These are phyloP conservation scores for Pyrenochaeta sp. DNA, from an alignment of 2,329 filamentous ascomycete genomes.

Conservation along the genomic window DNA sequence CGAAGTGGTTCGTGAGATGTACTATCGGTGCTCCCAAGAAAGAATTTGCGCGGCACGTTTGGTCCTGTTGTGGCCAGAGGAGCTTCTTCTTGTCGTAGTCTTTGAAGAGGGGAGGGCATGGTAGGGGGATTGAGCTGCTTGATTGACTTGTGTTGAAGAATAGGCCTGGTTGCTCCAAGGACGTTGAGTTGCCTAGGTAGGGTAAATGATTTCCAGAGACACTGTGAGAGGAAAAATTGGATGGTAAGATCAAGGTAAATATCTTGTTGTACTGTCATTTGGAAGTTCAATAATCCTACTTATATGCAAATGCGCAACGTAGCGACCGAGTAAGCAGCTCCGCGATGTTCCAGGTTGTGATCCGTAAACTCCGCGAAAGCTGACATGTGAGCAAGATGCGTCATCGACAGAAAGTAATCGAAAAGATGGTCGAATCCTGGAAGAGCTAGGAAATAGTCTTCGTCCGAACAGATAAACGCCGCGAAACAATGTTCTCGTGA, in stretches of 20 bases:
- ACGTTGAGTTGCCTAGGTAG: too few relatives aligned
- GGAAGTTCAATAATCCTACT: too few relatives aligned
- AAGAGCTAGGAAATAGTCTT: neutral
- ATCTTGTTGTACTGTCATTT: too few relatives aligned
- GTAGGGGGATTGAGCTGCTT: too few relatives aligned
- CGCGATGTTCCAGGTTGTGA: neutral
- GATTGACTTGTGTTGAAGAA: too few relatives aligned
- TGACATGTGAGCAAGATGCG: neutral
- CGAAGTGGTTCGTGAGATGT: neutral
- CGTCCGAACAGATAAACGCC: neutral
- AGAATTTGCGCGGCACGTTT: conserved; percentile 9
- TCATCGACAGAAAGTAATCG: neutral
- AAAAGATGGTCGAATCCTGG: neutral
- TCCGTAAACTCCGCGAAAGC: neutral
- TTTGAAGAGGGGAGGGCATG: neutral
- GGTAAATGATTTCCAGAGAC: too few relatives aligned
- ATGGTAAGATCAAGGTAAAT: too few relatives aligned
- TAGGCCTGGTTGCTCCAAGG: too few relatives aligned
- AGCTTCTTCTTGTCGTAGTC: conserved; percentile 1
- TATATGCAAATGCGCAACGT: too few relatives aligned
- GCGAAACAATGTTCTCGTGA: too few relatives aligned
- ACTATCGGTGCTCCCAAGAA: conserved; percentile 10
- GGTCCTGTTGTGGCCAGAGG: neutral
- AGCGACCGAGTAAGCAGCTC: neutral
- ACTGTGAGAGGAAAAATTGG: too few relatives aligned